Percentiles rank a stretch among this genome's conserved stretches.
Evolutionary conservation across 176 grass and related monocot genomes (phyloP).

Genomic region (Triticum dicoccoides): DNA sequence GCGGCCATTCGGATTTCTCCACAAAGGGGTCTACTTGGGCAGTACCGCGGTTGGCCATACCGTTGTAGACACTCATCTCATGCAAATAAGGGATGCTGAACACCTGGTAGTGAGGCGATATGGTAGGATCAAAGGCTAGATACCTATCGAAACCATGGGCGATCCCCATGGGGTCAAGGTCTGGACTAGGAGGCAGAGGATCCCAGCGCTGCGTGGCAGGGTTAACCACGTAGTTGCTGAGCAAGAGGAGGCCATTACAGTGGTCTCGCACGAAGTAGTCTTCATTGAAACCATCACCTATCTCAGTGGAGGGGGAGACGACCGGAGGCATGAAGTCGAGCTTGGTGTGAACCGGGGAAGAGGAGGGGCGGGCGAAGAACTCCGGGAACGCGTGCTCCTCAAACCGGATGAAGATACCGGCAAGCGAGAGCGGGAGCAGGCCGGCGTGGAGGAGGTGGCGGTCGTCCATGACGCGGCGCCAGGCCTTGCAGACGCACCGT

Average conservation of each 20-base stretch:
- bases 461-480: background rate
- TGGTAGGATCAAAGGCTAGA: background rate
- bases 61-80: background rate
- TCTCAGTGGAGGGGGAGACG: too few species aligned
- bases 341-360: background rate
- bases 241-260: background rate
- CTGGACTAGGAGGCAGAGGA: background rate
- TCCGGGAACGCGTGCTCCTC: background rate
- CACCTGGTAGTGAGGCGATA: background rate
- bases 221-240: background rate
- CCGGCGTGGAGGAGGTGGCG: background rate
- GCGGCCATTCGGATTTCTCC: background rate
- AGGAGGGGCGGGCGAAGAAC: background rate
- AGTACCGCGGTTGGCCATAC: background rate
- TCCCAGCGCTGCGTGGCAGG: background rate
- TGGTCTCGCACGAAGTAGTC: background rate
- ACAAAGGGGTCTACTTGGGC: background rate
- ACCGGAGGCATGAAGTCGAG: background rate
- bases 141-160: background rate
- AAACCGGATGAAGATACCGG: background rate
- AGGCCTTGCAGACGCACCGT: background rate
- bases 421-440: background rate
- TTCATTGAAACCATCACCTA: too few species aligned
- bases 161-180: background rate
- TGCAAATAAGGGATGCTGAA: background rate